These are phyloP conservation scores for Vigna radiata DNA, from an alignment of 306 rosid species.

Conservation along the genomic window DNA sequence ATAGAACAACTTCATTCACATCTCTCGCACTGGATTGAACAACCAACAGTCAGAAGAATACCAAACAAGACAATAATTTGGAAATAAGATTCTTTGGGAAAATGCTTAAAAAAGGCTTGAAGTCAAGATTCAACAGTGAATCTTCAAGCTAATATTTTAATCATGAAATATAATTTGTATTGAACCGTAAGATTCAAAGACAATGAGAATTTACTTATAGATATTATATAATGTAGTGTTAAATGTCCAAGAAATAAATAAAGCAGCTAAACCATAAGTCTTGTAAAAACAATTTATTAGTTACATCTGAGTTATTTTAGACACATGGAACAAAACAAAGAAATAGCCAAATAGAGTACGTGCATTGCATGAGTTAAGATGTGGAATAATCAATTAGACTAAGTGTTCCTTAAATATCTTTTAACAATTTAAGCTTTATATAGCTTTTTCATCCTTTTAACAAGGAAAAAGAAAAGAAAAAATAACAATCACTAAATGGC, in stretches of 20 bases:
- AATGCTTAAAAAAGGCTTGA: background rate
- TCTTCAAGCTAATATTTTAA: background rate
- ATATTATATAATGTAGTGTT: background rate
- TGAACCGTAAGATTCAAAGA: background rate
- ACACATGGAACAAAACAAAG: background rate
- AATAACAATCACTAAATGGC: background rate
- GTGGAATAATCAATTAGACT: background rate
- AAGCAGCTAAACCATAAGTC: background rate
- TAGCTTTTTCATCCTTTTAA: too few species aligned
- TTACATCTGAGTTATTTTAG: background rate
- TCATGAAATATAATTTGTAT: background rate
- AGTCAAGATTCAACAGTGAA: background rate
- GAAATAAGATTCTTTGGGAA: background rate
- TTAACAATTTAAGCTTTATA: background rate
- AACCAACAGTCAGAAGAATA: slow-evolving; percentile 32
- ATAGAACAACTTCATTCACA: slow-evolving; percentile 70
- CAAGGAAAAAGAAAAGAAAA: too few species aligned
- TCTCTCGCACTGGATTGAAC: slow-evolving; percentile 79
- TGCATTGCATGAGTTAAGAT: background rate
- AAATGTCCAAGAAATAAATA: background rate
- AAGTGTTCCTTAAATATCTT: background rate
- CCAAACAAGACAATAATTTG: slow-evolving; percentile 3
- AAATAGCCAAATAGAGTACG: background rate
- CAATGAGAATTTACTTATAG: background rate
- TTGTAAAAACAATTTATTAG: background rate